A percentile compares a stretch with the other conserved stretches of the same genome.
phyloP scores from a whole-genome alignment of 495 filamentous ascomycete genomes.

The Hypoxylon crocopeplum region DNA sequence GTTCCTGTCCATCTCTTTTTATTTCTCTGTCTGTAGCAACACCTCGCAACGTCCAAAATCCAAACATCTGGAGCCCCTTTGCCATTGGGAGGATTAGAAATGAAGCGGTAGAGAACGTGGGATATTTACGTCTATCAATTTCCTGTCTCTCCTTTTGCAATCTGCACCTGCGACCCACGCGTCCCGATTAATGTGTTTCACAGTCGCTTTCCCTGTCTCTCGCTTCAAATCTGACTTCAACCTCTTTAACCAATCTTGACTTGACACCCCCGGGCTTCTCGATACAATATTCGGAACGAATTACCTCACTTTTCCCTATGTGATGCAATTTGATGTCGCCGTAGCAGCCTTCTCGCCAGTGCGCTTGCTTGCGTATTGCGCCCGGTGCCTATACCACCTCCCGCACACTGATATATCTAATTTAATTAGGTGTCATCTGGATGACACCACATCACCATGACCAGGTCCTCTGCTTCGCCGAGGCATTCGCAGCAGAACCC shows the following conservation, averaged over 20 bases:
- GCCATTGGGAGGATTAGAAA: slow-evolving; percentile 5
- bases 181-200: slow-evolving; percentile 39
- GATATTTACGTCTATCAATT: slow-evolving; percentile 29
- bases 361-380: slow-evolving; percentile 32
- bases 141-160: slow-evolving; percentile 24
- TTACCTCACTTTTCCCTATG: slow-evolving; percentile 21
- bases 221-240: slow-evolving; percentile 26
- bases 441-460: slow-evolving; percentile 40
- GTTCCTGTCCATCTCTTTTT: no score
- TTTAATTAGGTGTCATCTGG: slow-evolving; percentile 30
- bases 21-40: slow-evolving; percentile 4
- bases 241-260: no score
- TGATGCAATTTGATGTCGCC: slow-evolving; percentile 32
- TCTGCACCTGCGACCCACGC: slow-evolving; percentile 29
- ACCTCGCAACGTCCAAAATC: slow-evolving; percentile 2
- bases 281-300: slow-evolving; percentile 28
- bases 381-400: slow-evolving; percentile 18
- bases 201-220: slow-evolving; percentile 31
- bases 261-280: no score
- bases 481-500: slow-evolving; percentile 37
- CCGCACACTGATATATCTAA: slow-evolving; percentile 18
- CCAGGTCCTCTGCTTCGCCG: slow-evolving; percentile 39
- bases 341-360: slow-evolving; percentile 22
- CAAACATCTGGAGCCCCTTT: no score
- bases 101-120: slow-evolving; percentile 9